Conservation (phyloP, 345 rosid genomes). For the Heritiera fomes region DNA sequence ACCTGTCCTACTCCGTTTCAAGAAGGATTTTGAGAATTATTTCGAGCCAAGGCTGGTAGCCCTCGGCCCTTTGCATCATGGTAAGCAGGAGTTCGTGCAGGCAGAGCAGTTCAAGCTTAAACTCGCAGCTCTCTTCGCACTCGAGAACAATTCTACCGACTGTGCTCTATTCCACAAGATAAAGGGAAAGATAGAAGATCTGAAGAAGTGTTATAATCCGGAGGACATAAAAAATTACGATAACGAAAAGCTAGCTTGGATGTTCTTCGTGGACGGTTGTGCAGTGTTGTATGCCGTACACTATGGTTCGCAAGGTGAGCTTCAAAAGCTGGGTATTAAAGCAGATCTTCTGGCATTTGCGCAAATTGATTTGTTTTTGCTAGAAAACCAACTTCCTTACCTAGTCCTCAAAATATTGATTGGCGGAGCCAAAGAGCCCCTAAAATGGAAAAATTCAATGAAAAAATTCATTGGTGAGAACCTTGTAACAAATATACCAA, state of each 20-base stretch:
- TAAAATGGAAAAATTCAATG: no score
- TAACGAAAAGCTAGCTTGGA: conserved; percentile 11
- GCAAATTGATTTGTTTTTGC: conserved; percentile 26
- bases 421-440: no score
- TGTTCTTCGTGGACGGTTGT: conserved; percentile 8
- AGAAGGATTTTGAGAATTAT: neutral
- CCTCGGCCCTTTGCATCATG: conserved; percentile 29
- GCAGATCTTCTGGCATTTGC: neutral
- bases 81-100: neutral
- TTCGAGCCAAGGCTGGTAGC: conserved; percentile 21
- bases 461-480: no score
- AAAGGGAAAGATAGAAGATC: neutral
- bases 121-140: neutral
- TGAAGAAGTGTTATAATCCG: conserved; percentile 5
- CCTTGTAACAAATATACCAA: no score
- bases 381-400: conserved; percentile 33
- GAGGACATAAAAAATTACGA: neutral
- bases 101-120: conserved; percentile 10
- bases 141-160: neutral
- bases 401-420: neutral
- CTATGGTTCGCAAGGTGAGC: neutral
- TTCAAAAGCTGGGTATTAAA: neutral
- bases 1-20: neutral
- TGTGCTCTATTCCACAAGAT: neutral
- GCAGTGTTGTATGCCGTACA: neutral